A percentile compares a stretch with the other conserved stretches of the same genome.
Conservation (phyloP, 495 filamentous ascomycete genomes). For the Lasiosphaeria hispida region DNA sequence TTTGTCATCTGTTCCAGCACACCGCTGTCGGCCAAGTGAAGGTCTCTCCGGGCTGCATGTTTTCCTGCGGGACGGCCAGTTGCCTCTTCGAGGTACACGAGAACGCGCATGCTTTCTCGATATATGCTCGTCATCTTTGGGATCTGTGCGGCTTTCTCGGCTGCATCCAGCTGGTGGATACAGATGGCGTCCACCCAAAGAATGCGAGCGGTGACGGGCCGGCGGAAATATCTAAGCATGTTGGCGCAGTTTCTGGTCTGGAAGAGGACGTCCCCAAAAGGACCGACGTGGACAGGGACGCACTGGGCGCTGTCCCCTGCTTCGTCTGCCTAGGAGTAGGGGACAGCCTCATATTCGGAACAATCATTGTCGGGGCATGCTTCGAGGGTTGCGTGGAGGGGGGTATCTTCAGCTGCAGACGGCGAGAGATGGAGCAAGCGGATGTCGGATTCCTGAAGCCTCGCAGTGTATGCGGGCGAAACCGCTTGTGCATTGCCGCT, state of each 20-base stretch:
- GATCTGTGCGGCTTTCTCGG: not conserved
- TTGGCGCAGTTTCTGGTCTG: conserved; percentile 9
- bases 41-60: not conserved
- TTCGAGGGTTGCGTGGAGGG: conserved; percentile 23
- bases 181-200: conserved; percentile 10
- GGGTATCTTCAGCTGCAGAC: not conserved
- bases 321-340: conserved; percentile 14
- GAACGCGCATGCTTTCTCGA: conserved; percentile 13
- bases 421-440: not conserved
- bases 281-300: conserved; percentile 2
- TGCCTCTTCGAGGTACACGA: conserved; percentile 20
- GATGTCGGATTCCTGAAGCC: not conserved
- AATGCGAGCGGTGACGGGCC: not conserved
- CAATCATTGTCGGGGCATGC: conserved; percentile 11
- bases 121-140: conserved; percentile 22
- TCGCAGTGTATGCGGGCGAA: not conserved
- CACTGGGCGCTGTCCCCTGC: not conserved
- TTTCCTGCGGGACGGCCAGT: not conserved
- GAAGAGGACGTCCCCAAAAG: conserved; percentile 3
- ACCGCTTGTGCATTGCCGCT: not conserved
- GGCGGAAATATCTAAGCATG: conserved; percentile 7
- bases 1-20: conserved; percentile 11
- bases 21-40: not conserved
- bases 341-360: conserved; percentile 14
- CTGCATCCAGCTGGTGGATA: not conserved